Evolutionary conservation across 495 filamentous ascomycete species (phyloP).

Genomic region (Aspergillus sclerotioniger): DNA sequence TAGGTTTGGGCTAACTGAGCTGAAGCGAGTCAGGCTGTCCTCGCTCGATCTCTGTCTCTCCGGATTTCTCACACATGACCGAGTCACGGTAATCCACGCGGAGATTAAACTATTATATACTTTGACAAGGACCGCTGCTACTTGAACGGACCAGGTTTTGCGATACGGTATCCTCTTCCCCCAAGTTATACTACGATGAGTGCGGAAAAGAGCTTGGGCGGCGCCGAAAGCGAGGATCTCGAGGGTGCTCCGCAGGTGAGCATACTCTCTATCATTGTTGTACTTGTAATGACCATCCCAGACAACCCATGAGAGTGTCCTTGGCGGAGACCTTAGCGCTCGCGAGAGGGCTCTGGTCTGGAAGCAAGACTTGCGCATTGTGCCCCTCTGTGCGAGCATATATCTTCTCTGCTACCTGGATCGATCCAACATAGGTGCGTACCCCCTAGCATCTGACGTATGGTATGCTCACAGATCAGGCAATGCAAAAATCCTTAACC

Average conservation of each 20-base stretch:
- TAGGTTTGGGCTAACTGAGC: background rate
- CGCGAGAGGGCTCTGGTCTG: slow-evolving; percentile 45
- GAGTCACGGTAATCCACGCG: too few species aligned
- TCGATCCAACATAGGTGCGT: slow-evolving; percentile 62
- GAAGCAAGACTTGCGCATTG: slow-evolving; percentile 61
- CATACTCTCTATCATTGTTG: background rate
- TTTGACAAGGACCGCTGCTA: too few species aligned
- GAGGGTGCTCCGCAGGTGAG: slow-evolving; percentile 15
- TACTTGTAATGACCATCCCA: background rate
- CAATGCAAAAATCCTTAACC: slow-evolving; percentile 65
- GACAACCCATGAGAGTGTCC: background rate
- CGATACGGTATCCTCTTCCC: too few species aligned
- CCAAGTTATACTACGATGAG: background rate
- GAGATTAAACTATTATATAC: too few species aligned
- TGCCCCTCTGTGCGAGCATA: slow-evolving; percentile 57
- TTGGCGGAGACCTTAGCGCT: slow-evolving; percentile 15
- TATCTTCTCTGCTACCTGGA: slow-evolving; percentile 68
- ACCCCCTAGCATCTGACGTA: background rate
- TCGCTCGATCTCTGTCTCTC: background rate
- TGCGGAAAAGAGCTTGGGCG: background rate
- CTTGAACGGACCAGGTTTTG: too few species aligned
- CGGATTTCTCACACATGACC: too few species aligned
- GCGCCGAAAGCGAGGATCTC: slow-evolving; percentile 7
- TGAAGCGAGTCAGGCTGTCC: background rate
- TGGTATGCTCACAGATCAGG: slow-evolving; percentile 20